These are phyloP conservation scores for Areca catechu DNA, from an alignment of 176 grass and related monocot species.

Conservation along the genomic window DNA sequence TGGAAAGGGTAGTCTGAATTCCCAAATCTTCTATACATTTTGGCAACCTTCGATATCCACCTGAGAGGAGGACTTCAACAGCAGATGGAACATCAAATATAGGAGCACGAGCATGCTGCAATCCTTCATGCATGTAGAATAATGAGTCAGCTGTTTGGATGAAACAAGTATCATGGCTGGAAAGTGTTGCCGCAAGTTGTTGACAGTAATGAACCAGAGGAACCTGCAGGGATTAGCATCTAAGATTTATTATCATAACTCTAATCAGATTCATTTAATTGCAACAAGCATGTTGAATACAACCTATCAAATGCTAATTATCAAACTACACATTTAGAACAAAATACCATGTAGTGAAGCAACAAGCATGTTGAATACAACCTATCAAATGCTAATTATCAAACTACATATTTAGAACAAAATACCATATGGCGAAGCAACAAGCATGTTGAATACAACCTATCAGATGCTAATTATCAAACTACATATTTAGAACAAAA, in stretches of 20 bases:
- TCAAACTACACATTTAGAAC: too few species aligned
- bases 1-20: conserved; percentile 52
- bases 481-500: too few species aligned
- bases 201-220: conserved; percentile 90
- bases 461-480: too few species aligned
- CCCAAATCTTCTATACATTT: conserved; percentile 82
- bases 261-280: too few species aligned
- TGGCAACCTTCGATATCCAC: conserved; percentile 63
- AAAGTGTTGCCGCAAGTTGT: conserved; percentile 86
- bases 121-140: conserved; percentile 69
- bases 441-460: too few species aligned
- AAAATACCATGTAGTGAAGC: too few species aligned
- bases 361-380: too few species aligned
- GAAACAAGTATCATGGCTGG: conserved; percentile 85
- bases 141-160: conserved; percentile 89
- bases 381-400: too few species aligned
- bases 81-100: conserved; percentile 96
- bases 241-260: background rate
- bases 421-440: too few species aligned
- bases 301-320: too few species aligned
- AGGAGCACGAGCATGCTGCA: conserved; percentile 76
- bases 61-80: conserved; percentile 80
- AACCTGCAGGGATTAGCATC: conserved; percentile 33
- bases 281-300: too few species aligned
- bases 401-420: too few species aligned